Conservation (phyloP, 192 early-diverging fungal species). For the Linnemannia exigua region DNA sequence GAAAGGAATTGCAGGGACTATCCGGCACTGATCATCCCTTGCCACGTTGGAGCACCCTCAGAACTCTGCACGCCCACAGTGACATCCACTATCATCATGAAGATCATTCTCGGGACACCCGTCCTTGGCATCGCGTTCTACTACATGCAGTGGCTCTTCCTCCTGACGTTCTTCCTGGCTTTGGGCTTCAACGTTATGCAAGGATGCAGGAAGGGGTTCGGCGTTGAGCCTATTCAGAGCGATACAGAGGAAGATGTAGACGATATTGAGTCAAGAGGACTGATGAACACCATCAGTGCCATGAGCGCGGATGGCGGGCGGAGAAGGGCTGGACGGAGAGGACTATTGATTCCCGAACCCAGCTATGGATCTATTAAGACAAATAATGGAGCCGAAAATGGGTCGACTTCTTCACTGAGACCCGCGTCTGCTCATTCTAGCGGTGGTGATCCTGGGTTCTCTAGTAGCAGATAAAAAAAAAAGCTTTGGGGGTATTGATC, state of each 20-base stretch:
- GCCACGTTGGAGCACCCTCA: constrained; percentile 66
- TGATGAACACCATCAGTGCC: constrained; percentile 28
- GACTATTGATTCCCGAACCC: constrained; percentile 41
- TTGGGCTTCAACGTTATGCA: constrained; percentile 58
- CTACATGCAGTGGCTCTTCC: constrained; percentile 68
- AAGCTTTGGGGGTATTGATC: not conserved
- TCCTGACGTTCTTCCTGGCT: constrained; percentile 55
- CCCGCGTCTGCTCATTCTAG: not conserved
- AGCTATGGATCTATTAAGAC: constrained; percentile 40
- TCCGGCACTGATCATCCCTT: constrained; percentile 67
- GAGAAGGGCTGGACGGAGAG: constrained; percentile 33
- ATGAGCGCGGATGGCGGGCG: constrained; percentile 43
- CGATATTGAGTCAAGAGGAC: constrained; percentile 48
- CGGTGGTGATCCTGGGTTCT: not conserved
- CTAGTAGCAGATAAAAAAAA: not conserved
- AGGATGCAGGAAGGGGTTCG: constrained; percentile 48
- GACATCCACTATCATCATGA: constrained; percentile 63
- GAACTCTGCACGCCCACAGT: constrained; percentile 72
- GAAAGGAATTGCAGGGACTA: constrained; percentile 63
- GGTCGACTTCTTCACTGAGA: not conserved
- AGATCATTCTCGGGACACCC: constrained; percentile 64
- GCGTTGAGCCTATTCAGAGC: constrained; percentile 50
- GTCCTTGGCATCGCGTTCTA: constrained; percentile 69
- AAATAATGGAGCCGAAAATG: not conserved
- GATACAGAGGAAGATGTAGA: constrained; percentile 57